Evolutionary conservation across 1,284 basidiomycete species (phyloP).

Genomic region (Fomitopsis palustris): DNA sequence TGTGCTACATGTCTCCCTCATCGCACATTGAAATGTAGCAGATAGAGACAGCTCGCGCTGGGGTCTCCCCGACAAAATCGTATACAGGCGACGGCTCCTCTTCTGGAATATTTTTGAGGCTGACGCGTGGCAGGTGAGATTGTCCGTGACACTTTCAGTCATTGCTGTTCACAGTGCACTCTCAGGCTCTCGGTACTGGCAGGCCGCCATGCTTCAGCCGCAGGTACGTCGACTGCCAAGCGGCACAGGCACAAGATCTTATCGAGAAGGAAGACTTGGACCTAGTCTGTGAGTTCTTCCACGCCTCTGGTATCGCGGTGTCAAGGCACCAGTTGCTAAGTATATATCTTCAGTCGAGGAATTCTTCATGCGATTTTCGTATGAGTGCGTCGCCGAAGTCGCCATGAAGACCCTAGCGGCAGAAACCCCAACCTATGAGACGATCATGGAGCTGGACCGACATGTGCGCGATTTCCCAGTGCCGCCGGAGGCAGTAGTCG

Average conservation of each 20-base stretch:
- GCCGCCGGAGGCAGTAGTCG: constrained; percentile 38
- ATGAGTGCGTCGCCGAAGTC: constrained; percentile 64
- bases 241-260: background rate
- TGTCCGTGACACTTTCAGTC: too few relatives aligned
- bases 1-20: background rate
- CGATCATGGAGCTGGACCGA: constrained; percentile 69
- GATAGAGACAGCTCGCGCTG: constrained; percentile 42
- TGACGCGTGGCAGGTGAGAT: constrained; percentile 30
- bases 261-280: background rate
- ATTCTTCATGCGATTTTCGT: constrained; percentile 62
- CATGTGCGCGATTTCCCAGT: constrained; percentile 66
- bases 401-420: constrained; percentile 59
- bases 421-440: constrained; percentile 58
- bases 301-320: background rate
- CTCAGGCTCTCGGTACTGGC: constrained; percentile 39
- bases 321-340: constrained; percentile 15
- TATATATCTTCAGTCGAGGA: constrained; percentile 40
- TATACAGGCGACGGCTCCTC: constrained; percentile 36
- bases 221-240: constrained; percentile 26
- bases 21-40: constrained; percentile 15
- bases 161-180: constrained; percentile 39
- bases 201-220: constrained; percentile 29
- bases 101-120: constrained; percentile 43
- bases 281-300: constrained; percentile 18
- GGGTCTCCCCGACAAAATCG: constrained; percentile 31